Percentiles rank a stretch among this genome's conserved stretches.
Conservation (phyloP, 1,139 yeast genomes). For the Nakaseomyces kungkrabaensis region DNA sequence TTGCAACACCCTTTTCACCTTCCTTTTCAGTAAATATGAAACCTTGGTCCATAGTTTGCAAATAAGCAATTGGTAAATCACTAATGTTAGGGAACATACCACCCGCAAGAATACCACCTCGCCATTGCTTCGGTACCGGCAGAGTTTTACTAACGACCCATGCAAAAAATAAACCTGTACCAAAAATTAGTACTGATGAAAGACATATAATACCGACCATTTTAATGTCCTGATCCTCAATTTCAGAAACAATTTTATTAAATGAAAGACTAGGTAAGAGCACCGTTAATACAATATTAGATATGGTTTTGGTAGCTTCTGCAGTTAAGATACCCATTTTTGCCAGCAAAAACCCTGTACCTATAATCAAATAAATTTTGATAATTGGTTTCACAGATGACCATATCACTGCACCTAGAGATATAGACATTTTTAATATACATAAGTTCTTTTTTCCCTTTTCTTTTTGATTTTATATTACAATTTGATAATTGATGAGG, state of each 20-base stretch:
- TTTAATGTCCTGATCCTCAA: slow-evolving; percentile 65
- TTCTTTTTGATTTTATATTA: too few species aligned
- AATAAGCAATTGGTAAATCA: slow-evolving; percentile 85
- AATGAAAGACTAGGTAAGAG: slow-evolving; percentile 75
- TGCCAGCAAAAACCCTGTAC: slow-evolving; percentile 60
- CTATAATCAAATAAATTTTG: slow-evolving; percentile 76
- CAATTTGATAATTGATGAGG: too few species aligned
- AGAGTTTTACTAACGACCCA: slow-evolving; percentile 27
- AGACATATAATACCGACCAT: slow-evolving; percentile 67
- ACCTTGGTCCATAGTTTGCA: slow-evolving; percentile 69
- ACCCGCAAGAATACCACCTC: slow-evolving; percentile 74
- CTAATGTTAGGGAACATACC: slow-evolving; percentile 69
- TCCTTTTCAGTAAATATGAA: slow-evolving; percentile 47
- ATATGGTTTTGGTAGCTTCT: slow-evolving; percentile 63
- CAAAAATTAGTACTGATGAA: slow-evolving; percentile 25
- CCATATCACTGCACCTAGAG: slow-evolving; percentile 65
- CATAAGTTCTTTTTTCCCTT: neutral
- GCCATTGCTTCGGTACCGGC: slow-evolving; percentile 63
- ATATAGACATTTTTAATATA: slow-evolving; percentile 23
- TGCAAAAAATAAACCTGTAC: slow-evolving; percentile 26
- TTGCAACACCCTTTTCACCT: slow-evolving; percentile 76
- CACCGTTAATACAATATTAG: slow-evolving; percentile 59
- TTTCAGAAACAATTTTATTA: slow-evolving; percentile 61
- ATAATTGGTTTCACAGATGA: slow-evolving; percentile 83
- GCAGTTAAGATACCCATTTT: slow-evolving; percentile 59